Evolutionary conservation across 176 grass and related monocot genomes (phyloP).

Genomic region (Canna indica): DNA sequence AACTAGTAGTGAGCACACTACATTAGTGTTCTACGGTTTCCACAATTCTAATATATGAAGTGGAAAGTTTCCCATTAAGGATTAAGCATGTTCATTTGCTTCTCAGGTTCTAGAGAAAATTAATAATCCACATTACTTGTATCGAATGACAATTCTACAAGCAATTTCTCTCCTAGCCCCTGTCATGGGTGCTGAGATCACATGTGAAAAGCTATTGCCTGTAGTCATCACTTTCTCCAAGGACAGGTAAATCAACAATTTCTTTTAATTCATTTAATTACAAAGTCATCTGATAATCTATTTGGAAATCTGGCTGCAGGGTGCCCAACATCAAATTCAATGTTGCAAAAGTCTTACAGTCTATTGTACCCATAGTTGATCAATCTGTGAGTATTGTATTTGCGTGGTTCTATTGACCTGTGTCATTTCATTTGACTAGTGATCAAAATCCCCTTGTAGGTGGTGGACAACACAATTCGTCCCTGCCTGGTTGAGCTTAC

Average conservation of each 20-base stretch:
- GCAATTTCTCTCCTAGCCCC: constrained; percentile 71
- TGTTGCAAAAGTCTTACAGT: constrained; percentile 77
- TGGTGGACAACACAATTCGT: constrained; percentile 56
- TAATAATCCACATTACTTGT: constrained; percentile 91
- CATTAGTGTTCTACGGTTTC: too few relatives aligned
- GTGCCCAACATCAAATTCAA: constrained; percentile 98
- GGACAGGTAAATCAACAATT: constrained; percentile 47
- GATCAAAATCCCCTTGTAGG: constrained; percentile 25
- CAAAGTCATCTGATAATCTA: not conserved
- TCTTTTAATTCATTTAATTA: not conserved
- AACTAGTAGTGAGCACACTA: too few relatives aligned
- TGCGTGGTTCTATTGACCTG: not conserved
- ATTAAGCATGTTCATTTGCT: constrained; percentile 13
- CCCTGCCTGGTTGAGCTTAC: constrained; percentile 83
- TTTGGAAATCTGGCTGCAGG: constrained; percentile 28
- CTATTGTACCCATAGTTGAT: constrained; percentile 63
- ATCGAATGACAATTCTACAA: constrained; percentile 81
- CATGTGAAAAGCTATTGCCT: constrained; percentile 69
- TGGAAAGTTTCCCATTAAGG: too few relatives aligned
- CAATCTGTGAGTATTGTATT: constrained; percentile 45
- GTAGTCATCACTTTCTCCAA: constrained; percentile 76
- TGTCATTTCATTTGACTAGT: not conserved
- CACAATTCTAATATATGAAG: too few relatives aligned
- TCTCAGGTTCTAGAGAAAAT: constrained; percentile 83
- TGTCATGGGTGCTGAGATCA: constrained; percentile 90